Base-by-base conservation (phyloP, 2,329 filamentous ascomycete species). In the Microdochium paspali region DNA sequence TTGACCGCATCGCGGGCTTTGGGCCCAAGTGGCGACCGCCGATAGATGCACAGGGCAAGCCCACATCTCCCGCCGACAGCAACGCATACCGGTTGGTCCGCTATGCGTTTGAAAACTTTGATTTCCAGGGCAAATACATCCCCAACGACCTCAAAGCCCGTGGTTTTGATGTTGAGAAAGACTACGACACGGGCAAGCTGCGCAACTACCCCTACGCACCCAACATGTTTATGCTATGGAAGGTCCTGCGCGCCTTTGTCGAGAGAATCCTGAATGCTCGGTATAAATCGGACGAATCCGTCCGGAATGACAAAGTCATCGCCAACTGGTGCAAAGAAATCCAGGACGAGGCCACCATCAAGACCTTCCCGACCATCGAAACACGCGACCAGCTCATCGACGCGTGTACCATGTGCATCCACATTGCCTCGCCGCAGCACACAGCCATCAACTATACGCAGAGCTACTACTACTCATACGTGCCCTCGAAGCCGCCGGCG, bases 371-470 rank as follows among this genome's bases (percentile, higher is more conserved):
- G 1, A 57, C 52, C 2, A 66, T 74, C 50, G 58, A 55, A 24
- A 69, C 69, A 0, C 44, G 73, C 12, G 63, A 68, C 12, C 56
- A 64, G 20, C 61, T 76, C 0, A 57, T 65, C 32, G 68, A 76
- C 52, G 69, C 66, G 3, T 57, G 73, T 24, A 73, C 69, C 21
- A 75, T 76, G 72, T 72, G 69, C 58, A 74, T 76, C 49, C 72
- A 76, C 57, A 69, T 73, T 44, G 73, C 73, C 5, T 63, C 70
- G 2, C 70, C 73, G 0, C 70, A 71, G 51, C 72, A 76, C 56
- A 74, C 65, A 3, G 66, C 72, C 5, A 66, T 76, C 51, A 76
- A 76, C 57, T 76, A 76, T 53, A 61, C 75, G 0, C 73, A 76
- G 51, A 66, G 69, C 50, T 76, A 71, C 57, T 76, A 76, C 59